phyloP scores from a whole-genome alignment of 1,284 basidiomycete species.

The Cryptococcus sp. region DNA sequence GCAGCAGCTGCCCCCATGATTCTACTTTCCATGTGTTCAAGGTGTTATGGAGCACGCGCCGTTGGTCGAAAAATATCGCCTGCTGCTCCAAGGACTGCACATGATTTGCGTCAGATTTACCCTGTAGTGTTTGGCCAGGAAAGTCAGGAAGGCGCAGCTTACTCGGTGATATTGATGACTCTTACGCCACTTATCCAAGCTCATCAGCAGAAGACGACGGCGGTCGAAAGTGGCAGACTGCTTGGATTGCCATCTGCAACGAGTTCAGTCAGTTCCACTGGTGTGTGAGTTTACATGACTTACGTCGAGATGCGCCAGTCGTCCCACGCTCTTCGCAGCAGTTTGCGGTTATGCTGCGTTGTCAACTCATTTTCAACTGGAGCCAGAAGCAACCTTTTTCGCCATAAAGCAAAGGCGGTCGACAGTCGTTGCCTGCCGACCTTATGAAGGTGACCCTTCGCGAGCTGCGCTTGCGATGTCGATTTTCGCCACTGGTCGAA shows the following conservation, averaged over 20 bases:
- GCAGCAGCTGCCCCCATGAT: slow-evolving; percentile 15
- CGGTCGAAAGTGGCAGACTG: slow-evolving; percentile 11
- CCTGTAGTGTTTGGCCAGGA: too few relatives aligned
- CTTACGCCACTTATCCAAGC: slow-evolving; percentile 16
- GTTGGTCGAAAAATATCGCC: slow-evolving; percentile 7
- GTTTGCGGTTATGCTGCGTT: slow-evolving; percentile 3
- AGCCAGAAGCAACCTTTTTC: slow-evolving; percentile 11
- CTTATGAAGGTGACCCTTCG: background rate
- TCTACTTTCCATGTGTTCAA: slow-evolving; percentile 16
- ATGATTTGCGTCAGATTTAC: too few relatives aligned
- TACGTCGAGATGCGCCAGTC: slow-evolving; percentile 28
- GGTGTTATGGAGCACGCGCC: slow-evolving; percentile 4
- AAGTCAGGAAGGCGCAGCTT: background rate
- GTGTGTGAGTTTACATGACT: background rate
- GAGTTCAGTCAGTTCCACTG: background rate
- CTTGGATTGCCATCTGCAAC: slow-evolving; percentile 9
- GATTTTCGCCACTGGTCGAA: slow-evolving; percentile 10
- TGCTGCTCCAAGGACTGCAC: slow-evolving; percentile 11
- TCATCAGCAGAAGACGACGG: slow-evolving; percentile 12
- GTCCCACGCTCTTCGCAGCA: slow-evolving; percentile 22
- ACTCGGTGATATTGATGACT: slow-evolving; percentile 9
- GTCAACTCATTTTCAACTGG: slow-evolving; percentile 15
- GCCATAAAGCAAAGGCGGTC: slow-evolving; percentile 22
- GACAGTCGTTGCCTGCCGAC: background rate
- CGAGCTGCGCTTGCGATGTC: background rate